Conservation (phyloP, 2,329 filamentous ascomycete species). For the Verticillium nonalfalfae region DNA sequence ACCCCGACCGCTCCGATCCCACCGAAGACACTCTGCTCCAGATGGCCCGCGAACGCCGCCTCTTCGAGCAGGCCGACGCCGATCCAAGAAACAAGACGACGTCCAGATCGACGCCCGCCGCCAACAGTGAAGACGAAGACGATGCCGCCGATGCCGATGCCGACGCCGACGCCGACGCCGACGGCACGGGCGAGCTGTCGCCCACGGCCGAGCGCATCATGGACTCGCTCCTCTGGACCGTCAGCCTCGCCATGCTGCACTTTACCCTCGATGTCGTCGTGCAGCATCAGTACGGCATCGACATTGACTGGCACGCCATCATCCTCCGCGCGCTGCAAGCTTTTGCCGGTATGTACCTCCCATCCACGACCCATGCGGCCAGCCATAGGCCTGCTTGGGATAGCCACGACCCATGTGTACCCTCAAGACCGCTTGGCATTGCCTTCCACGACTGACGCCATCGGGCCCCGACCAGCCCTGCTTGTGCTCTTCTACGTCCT, state of each 20-base stretch:
- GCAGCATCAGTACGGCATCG: slow-evolving; percentile 69
- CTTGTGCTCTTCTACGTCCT: slow-evolving; percentile 48
- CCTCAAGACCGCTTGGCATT: no score
- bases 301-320: slow-evolving; percentile 54
- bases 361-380: no score
- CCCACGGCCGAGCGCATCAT: slow-evolving; percentile 43
- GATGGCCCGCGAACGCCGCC: slow-evolving; percentile 58
- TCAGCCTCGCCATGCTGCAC: slow-evolving; percentile 64
- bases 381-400: no score
- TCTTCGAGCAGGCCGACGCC: slow-evolving; percentile 44
- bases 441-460: background rate
- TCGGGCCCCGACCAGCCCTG: slow-evolving; percentile 38
- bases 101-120: slow-evolving; percentile 8
- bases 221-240: slow-evolving; percentile 51
- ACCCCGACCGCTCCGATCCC: slow-evolving; percentile 61
- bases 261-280: slow-evolving; percentile 71
- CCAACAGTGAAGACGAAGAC: slow-evolving; percentile 7
- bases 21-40: slow-evolving; percentile 65
- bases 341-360: slow-evolving; percentile 37
- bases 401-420: no score
- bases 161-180: slow-evolving; percentile 19
- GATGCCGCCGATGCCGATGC: slow-evolving; percentile 20
- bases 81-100: slow-evolving; percentile 27
- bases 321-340: slow-evolving; percentile 44
- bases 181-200: slow-evolving; percentile 26